These are phyloP conservation scores for Samsoniella hepiali DNA, from an alignment of 2,329 filamentous ascomycete species.

Conservation along the genomic window DNA sequence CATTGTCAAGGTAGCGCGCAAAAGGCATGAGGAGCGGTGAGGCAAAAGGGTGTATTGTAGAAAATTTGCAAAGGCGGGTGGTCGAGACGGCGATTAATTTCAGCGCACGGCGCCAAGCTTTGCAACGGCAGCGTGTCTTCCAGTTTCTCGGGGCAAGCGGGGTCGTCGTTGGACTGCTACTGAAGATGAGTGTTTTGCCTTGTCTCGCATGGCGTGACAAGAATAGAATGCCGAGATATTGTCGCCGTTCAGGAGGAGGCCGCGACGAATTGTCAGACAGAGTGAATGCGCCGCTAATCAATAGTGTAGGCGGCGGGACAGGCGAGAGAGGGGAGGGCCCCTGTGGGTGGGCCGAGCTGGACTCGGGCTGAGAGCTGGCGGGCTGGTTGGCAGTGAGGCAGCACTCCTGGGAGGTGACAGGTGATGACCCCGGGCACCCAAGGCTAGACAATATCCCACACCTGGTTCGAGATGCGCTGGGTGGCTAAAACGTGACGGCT, in stretches of 20 bases:
- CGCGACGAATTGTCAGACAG: not conserved
- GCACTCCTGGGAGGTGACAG: conserved; percentile 7
- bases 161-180: not conserved
- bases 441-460: conserved; percentile 3
- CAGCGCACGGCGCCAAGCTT: conserved; percentile 10
- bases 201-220: conserved; percentile 11
- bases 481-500: conserved; percentile 13
- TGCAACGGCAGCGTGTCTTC: not conserved
- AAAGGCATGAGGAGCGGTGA: conserved; percentile 6
- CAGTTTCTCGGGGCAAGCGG: not conserved
- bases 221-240: not conserved
- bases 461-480: not conserved
- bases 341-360: conserved; percentile 14
- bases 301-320: conserved; percentile 10
- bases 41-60: not conserved
- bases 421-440: not conserved
- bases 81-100: conserved; percentile 7
- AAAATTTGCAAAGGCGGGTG: not conserved
- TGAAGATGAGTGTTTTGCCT: not conserved
- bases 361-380: conserved; percentile 14
- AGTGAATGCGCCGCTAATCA: conserved; percentile 10
- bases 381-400: conserved; percentile 14
- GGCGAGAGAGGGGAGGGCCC: conserved; percentile 7
- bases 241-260: conserved; percentile 12
- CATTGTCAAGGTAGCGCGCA: conserved; percentile 24